phyloP scores from a whole-genome alignment of 2,329 filamentous ascomycete genomes.

The Ophiostoma piceae region DNA sequence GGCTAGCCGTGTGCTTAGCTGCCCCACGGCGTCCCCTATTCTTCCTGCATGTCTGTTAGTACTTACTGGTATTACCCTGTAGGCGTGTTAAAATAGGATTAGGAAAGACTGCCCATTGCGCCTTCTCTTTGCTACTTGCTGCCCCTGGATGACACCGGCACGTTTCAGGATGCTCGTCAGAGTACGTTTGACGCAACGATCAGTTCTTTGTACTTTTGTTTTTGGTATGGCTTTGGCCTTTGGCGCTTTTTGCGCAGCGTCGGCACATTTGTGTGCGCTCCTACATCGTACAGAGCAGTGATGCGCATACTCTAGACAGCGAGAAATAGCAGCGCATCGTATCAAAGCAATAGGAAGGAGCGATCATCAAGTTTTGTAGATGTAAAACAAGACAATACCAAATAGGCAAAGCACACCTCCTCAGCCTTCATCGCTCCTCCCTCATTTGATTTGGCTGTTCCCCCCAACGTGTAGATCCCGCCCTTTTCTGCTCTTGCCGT shows the following conservation, averaged over 20 bases:
- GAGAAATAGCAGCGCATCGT: background rate
- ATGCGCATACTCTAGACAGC: background rate
- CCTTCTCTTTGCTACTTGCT: conserved; percentile 1
- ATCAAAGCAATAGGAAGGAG: background rate
- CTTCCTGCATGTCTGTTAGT: background rate
- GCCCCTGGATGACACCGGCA: conserved; percentile 6
- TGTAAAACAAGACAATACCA: background rate
- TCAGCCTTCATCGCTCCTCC: background rate
- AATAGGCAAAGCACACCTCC: background rate
- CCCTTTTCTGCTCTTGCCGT: background rate
- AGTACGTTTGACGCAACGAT: background rate
- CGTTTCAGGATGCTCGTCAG: background rate
- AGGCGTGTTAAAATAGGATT: background rate
- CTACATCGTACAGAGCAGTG: background rate
- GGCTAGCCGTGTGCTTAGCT: conserved; percentile 6
- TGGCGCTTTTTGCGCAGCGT: background rate
- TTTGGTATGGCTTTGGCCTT: background rate
- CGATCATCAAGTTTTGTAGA: background rate
- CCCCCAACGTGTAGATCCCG: conserved; percentile 9
- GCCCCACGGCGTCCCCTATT: conserved; percentile 9
- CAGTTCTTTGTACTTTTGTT: background rate
- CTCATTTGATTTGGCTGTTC: background rate
- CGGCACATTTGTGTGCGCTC: background rate
- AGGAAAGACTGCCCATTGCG: background rate
- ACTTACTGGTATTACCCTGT: background rate